Conservation (phyloP, 139 green algal genomes). For the Nannochloris sp. region DNA sequence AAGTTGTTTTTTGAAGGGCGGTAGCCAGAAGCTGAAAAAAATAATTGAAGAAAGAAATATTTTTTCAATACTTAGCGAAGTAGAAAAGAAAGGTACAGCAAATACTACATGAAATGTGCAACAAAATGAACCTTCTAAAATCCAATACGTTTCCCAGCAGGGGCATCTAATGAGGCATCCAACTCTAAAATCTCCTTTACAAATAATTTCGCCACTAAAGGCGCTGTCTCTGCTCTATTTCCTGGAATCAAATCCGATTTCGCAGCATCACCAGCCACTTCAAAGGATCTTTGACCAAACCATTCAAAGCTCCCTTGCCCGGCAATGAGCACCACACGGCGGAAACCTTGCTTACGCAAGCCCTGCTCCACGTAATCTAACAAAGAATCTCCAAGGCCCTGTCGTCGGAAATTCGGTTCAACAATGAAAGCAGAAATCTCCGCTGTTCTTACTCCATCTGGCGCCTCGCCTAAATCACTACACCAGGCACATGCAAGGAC, state of each 20-base stretch:
- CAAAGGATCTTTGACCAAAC: constrained; percentile 52
- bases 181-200: constrained; percentile 61
- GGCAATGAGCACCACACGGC: constrained; percentile 59
- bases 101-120: background rate
- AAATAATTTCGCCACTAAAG: constrained; percentile 66
- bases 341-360: constrained; percentile 45
- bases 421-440: constrained; percentile 91
- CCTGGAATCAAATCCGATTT: constrained; percentile 14
- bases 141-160: constrained; percentile 69
- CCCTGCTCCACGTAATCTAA: constrained; percentile 64
- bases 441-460: constrained; percentile 27
- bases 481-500: constrained; percentile 68
- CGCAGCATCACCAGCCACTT: constrained; percentile 15
- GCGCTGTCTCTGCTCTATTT: constrained; percentile 26
- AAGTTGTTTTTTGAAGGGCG: no score
- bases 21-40: background rate
- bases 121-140: constrained; percentile 36
- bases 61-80: background rate
- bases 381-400: constrained; percentile 83
- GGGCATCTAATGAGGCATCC: constrained; percentile 11
- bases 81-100: background rate
- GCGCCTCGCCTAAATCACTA: constrained; percentile 6
- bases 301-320: constrained; percentile 34
- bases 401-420: constrained; percentile 52
- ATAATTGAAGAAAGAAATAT: background rate